phyloP scores from a whole-genome alignment of 805 yeast genomes.

The Kuraishia piskuri region DNA sequence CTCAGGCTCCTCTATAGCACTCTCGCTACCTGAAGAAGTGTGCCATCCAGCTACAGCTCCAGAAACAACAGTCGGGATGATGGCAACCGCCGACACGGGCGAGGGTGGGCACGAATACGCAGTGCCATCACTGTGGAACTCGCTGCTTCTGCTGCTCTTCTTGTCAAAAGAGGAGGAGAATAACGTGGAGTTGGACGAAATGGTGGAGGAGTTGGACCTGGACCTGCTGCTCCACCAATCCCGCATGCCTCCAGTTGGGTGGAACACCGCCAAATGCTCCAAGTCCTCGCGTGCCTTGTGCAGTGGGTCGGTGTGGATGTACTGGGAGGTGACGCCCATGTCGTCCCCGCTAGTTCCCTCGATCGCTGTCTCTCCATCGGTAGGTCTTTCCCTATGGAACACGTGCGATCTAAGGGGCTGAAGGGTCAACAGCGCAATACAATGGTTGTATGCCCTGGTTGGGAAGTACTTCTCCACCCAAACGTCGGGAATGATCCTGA shows the following conservation, averaged over 20 bases:
- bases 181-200: neutral
- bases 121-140: conserved; percentile 4
- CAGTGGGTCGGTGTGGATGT: conserved; percentile 14
- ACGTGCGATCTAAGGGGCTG: conserved; percentile 1
- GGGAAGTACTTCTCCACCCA: conserved; percentile 67
- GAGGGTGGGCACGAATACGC: neutral
- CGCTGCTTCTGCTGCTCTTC: conserved; percentile 1
- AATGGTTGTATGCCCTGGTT: conserved; percentile 33
- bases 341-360: neutral
- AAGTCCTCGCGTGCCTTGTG: conserved; percentile 20
- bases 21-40: neutral
- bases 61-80: conserved; percentile 48
- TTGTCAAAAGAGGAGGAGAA: neutral
- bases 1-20: neutral
- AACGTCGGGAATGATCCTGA: conserved; percentile 77
- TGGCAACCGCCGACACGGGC: conserved; percentile 24
- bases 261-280: neutral
- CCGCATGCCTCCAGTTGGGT: neutral
- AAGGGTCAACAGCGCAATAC: conserved; percentile 9
- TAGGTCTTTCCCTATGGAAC: neutral
- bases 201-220: neutral
- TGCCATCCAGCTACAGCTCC: conserved; percentile 51
- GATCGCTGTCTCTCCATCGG: neutral
- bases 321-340: neutral
- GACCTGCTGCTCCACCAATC: conserved; percentile 1